A percentile compares a stretch with the other conserved stretches of the same genome.
phyloP scores from a whole-genome alignment of 2,329 filamentous ascomycete genomes.

The Coniochaeta sp. region DNA sequence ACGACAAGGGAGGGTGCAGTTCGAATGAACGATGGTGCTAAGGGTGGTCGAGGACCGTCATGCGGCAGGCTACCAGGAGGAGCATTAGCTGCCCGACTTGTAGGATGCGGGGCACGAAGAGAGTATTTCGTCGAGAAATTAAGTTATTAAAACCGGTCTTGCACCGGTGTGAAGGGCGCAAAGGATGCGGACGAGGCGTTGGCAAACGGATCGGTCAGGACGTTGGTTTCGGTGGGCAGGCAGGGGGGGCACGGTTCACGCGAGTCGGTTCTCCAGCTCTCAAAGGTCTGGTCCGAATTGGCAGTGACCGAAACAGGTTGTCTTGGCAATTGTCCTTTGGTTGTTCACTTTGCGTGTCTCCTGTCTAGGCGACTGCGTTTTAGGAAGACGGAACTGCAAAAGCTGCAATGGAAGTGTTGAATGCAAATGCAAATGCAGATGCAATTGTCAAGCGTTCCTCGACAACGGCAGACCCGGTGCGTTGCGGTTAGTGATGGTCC shows the following conservation, averaged over 20 bases:
- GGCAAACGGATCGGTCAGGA: not conserved
- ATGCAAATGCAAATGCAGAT: not conserved
- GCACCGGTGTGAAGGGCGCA: not conserved
- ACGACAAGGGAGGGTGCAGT: slow-evolving; percentile 5
- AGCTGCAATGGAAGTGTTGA: not conserved
- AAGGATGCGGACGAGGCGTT: not conserved
- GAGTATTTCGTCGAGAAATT: not conserved
- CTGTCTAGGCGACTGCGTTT: not conserved
- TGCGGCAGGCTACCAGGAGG: not conserved
- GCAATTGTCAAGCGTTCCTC: not conserved
- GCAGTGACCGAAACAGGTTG: not conserved
- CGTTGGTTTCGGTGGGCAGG: not conserved
- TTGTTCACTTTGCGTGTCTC: not conserved
- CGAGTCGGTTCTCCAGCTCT: not conserved
- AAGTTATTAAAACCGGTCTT: not conserved
- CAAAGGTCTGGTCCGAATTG: not conserved
- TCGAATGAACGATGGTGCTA: not conserved
- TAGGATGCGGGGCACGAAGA: not conserved
- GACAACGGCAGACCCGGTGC: not conserved
- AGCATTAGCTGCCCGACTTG: not conserved
- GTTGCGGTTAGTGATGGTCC: not conserved
- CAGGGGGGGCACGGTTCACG: not conserved
- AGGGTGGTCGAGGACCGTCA: slow-evolving; percentile 1
- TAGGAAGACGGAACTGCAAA: not conserved
- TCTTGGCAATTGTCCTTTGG: not conserved